Evolutionary conservation across 495 filamentous ascomycete genomes (phyloP).

Genomic region (Podospora sp.): DNA sequence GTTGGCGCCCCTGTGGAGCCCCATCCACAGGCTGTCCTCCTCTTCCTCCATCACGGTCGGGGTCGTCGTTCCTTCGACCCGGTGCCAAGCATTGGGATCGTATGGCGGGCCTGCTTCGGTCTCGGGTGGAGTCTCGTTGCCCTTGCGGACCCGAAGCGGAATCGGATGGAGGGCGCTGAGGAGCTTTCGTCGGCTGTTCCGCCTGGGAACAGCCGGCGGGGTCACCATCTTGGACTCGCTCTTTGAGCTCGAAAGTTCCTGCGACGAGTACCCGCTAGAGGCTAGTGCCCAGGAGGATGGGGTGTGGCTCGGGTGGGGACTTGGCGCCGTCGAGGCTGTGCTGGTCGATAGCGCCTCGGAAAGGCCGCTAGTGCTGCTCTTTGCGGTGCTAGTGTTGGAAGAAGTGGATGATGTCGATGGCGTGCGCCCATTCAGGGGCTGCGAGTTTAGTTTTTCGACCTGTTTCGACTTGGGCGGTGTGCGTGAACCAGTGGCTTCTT

Average conservation of each 20-base stretch:
- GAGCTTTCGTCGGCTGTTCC: conserved; percentile 23
- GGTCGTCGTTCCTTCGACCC: not conserved
- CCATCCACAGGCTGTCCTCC: not conserved
- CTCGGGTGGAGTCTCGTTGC: conserved; percentile 5
- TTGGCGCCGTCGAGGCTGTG: conserved; percentile 21
- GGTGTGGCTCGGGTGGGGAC: conserved; percentile 5
- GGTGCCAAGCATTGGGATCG: not conserved
- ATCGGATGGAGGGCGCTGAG: conserved; percentile 21
- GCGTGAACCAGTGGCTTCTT: not conserved
- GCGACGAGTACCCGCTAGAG: not conserved
- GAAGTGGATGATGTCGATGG: conserved; percentile 33
- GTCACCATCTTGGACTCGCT: conserved; percentile 1
- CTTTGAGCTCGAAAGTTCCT: not conserved
- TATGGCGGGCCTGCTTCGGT: not conserved
- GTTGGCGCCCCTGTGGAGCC: conserved; percentile 1
- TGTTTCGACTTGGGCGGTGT: not conserved
- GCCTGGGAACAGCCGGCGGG: conserved; percentile 24
- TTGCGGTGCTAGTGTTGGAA: conserved; percentile 31
- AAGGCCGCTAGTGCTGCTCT: conserved; percentile 17
- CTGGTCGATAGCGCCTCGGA: conserved; percentile 17
- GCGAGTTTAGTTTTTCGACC: conserved; percentile 11
- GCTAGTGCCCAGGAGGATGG: not conserved
- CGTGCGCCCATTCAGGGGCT: conserved; percentile 27
- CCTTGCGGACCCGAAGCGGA: conserved; percentile 31
- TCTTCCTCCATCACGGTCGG: conserved; percentile 13